Evolutionary conservation across 2,329 filamentous ascomycete species (phyloP).

Genomic region (Trichoderma polysporum): DNA sequence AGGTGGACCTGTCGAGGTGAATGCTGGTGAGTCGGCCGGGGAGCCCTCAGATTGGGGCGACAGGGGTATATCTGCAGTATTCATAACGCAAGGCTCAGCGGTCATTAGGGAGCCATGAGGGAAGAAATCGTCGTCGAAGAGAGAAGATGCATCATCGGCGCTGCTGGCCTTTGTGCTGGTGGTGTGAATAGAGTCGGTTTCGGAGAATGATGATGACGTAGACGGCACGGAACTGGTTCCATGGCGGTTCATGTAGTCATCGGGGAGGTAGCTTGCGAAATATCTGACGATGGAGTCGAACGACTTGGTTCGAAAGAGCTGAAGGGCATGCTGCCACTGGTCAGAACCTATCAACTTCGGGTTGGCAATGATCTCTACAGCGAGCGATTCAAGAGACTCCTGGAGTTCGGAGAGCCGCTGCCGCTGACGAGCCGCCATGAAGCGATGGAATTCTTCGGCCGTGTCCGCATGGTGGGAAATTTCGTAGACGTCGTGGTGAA

Average conservation of each 20-base stretch:
- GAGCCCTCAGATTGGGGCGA: conserved; percentile 51
- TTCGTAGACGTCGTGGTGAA: conserved; percentile 62
- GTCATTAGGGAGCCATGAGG: conserved; percentile 41
- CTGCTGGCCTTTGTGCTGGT: conserved; percentile 42
- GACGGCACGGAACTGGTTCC: conserved; percentile 34
- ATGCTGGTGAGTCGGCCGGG: conserved; percentile 38
- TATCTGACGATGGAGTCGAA: conserved; percentile 61
- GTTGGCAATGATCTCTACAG: conserved; percentile 62
- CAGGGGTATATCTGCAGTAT: conserved; percentile 28
- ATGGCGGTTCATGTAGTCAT: conserved; percentile 47
- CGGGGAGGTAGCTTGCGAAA: conserved; percentile 58
- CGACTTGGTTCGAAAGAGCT: conserved; percentile 59
- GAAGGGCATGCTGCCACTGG: conserved; percentile 58
- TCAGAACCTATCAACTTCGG: conserved; percentile 57
- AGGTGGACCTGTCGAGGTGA: conserved; percentile 39
- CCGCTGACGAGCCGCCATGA: conserved; percentile 54
- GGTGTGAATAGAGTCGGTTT: conserved; percentile 39
- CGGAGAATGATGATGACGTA: conserved; percentile 42
- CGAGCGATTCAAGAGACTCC: conserved; percentile 55
- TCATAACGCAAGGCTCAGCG: conserved; percentile 43
- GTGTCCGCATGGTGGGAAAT: conserved; percentile 52
- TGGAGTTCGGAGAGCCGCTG: conserved; percentile 56
- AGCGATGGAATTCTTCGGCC: conserved; percentile 53
- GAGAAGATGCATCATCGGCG: conserved; percentile 37
- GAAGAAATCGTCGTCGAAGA: conserved; percentile 42